Conservation (phyloP, 140 eudicot genomes). For the Stevia rebaudiana region DNA sequence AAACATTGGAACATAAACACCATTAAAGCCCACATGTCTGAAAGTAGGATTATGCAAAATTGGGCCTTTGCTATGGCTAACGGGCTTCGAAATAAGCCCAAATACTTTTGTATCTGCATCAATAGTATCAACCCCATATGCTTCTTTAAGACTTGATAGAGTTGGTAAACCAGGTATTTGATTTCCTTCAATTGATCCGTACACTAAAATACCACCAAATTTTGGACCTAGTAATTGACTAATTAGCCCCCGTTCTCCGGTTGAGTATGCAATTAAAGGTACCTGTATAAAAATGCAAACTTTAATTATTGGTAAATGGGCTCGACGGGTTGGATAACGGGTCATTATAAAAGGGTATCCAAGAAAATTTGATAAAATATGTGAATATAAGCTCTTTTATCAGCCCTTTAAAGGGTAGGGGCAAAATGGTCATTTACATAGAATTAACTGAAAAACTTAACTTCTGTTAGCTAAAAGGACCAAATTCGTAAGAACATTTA, state of each 20-base stretch:
- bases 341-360: not conserved
- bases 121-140: constrained; percentile 45
- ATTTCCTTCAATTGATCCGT: constrained; percentile 57
- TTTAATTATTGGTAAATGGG: not conserved
- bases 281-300: constrained; percentile 39
- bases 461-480: too few relatives aligned
- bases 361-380: not conserved
- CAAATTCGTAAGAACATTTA: too few relatives aligned
- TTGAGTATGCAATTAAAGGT: constrained; percentile 62
- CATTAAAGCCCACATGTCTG: constrained; percentile 67
- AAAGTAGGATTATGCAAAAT: constrained; percentile 72
- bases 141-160: constrained; percentile 47
- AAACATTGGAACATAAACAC: constrained; percentile 71
- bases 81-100: constrained; percentile 79
- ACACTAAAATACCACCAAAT: constrained; percentile 60
- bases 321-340: not conserved
- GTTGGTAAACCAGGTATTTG: constrained; percentile 57
- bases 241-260: constrained; percentile 77
- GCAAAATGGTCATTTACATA: too few relatives aligned
- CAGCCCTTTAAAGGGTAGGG: too few relatives aligned
- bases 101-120: constrained; percentile 59
- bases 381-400: not conserved
- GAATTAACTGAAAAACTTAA: too few relatives aligned
- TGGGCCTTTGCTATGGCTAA: constrained; percentile 87
- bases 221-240: constrained; percentile 71